Base-by-base conservation (phyloP, 441 rosid species). In the Mallotus repandus region DNA sequence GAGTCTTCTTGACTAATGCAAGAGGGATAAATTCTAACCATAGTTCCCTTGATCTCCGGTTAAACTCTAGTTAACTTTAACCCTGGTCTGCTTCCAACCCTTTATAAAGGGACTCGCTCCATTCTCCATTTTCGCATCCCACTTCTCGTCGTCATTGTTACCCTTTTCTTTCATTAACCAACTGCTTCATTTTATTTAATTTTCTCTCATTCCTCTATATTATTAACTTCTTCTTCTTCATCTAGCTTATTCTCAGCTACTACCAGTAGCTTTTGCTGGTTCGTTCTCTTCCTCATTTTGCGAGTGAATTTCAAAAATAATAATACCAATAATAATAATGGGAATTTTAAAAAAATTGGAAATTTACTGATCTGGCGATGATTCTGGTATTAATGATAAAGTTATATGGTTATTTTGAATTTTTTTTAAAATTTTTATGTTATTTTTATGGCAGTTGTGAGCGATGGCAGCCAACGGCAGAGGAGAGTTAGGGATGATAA, bases 381-480 rank as follows among this genome's bases (percentile, higher is more conserved):
- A 29, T 29, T 29, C 32, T 29, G 32, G 32, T 29, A 29, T 29
- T 29, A 29, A 29, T 29, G 32, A 29, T 29, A 2, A 2, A 29
- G 3, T 29, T 29, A 29, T 2, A 29, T 29, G 32, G 32, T 29
- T 29, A 29, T 29, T 29, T 9, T 19, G 54, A 16, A 18, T 10
- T 15, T 0, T 12, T 7, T 5, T 55, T 1, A 35, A 35, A 3
- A 4, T 19, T 7, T 12, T 59, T 19, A n/a, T 59, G 0, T 1
- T 15, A 4, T 16, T 52, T 9, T 25, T 32, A 2, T 50, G 18
- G 9, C 58, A 50, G 9, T 35, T 54, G 5, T 19, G 76, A 52
- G 54, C 52, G 63, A 79, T 78, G 89, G 84, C 89, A 16, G 59
- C 67, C 1, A 80, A 72, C 75, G 81, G 80, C 5, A 86, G 68